These are phyloP conservation scores for Wickerhamomyces pijperi DNA, from an alignment of 805 yeast species.

Conservation along the genomic window DNA sequence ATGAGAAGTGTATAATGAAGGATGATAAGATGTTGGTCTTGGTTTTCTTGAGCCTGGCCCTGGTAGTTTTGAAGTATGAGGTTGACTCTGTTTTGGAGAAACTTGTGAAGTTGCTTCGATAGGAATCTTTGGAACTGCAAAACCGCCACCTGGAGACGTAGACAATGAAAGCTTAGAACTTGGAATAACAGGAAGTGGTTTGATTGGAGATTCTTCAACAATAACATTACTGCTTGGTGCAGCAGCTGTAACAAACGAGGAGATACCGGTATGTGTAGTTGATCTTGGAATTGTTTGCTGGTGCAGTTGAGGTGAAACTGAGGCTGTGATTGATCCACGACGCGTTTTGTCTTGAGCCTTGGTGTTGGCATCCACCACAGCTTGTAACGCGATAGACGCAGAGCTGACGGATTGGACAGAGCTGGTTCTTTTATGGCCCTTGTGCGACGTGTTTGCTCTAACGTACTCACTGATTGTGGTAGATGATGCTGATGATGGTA, in stretches of 20 bases:
- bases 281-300: slow-evolving; percentile 22
- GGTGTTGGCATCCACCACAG: slow-evolving; percentile 55
- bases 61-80: slow-evolving; percentile 16
- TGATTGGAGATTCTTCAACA: slow-evolving; percentile 16
- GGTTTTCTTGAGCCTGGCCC: slow-evolving; percentile 50
- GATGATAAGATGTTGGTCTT: slow-evolving; percentile 80
- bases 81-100: slow-evolving; percentile 6
- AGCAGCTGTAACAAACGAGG: slow-evolving; percentile 7
- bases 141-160: slow-evolving; percentile 1
- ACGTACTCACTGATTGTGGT: slow-evolving; percentile 16
- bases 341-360: slow-evolving; percentile 14
- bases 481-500: slow-evolving; percentile 28
- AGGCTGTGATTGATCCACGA: slow-evolving; percentile 9
- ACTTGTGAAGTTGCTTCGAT: slow-evolving; percentile 6
- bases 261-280: slow-evolving; percentile 22
- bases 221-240: slow-evolving; percentile 9
- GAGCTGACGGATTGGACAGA: slow-evolving; percentile 33
- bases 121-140: slow-evolving; percentile 17
- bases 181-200: slow-evolving; percentile 4
- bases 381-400: slow-evolving; percentile 61
- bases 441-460: slow-evolving; percentile 8
- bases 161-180: background rate
- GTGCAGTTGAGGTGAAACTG: slow-evolving; percentile 5
- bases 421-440: slow-evolving; percentile 25
- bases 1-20: slow-evolving; percentile 31